Evolutionary conservation across 768 basidiomycete genomes (phyloP).

Genomic region (Phlebiopsis flavidoalba): DNA sequence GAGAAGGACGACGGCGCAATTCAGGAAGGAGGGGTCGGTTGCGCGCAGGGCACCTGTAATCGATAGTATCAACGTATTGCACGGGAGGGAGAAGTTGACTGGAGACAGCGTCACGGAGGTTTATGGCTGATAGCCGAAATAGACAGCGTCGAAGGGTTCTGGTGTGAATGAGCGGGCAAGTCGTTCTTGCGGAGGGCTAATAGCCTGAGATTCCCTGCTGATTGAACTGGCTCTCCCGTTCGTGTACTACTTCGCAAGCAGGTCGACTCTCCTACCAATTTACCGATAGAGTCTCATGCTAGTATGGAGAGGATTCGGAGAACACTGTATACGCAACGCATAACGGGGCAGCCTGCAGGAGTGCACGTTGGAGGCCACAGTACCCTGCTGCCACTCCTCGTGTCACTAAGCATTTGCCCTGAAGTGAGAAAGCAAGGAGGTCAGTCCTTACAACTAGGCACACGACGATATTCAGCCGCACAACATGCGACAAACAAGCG

Average conservation of each 20-base stretch:
- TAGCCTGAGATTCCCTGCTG: slow-evolving; percentile 15
- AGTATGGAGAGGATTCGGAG: too few relatives aligned
- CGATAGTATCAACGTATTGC: background rate
- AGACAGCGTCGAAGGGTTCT: slow-evolving; percentile 87
- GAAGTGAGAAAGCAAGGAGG: background rate
- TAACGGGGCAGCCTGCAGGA: too few relatives aligned
- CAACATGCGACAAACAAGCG: background rate
- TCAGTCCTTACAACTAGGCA: slow-evolving; percentile 84
- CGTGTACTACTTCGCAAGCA: slow-evolving; percentile 65
- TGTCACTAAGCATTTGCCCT: too few relatives aligned
- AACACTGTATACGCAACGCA: too few relatives aligned
- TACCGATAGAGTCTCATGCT: too few relatives aligned
- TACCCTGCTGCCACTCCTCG: too few relatives aligned
- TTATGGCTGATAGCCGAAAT: too few relatives aligned
- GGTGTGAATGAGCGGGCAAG: slow-evolving; percentile 89
- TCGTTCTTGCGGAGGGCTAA: slow-evolving; percentile 73
- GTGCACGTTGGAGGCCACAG: too few relatives aligned
- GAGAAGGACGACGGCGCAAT: slow-evolving; percentile 89
- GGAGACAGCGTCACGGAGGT: slow-evolving; percentile 49
- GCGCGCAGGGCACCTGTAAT: slow-evolving; percentile 51
- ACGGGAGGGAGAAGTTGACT: background rate
- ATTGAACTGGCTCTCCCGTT: slow-evolving; percentile 21
- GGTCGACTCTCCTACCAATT: slow-evolving; percentile 44
- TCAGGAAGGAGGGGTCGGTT: slow-evolving; percentile 67
- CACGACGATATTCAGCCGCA: background rate